phyloP scores from a whole-genome alignment of 139 green algal species.

The Volvox reticuliferus region DNA sequence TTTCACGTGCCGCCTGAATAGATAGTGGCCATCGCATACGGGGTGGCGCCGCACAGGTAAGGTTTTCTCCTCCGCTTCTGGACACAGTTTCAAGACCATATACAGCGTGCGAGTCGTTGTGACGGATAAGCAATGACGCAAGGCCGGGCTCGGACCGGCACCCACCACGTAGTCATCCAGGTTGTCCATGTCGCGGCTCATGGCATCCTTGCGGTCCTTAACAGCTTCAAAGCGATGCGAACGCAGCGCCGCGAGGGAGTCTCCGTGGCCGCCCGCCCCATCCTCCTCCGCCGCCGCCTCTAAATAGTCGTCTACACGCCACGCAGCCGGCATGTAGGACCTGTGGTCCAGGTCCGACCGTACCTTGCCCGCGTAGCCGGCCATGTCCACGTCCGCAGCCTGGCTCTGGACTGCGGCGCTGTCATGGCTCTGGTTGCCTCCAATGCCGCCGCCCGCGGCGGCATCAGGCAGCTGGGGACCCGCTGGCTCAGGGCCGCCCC shows the following conservation, averaged over 20 bases:
- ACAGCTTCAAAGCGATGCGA: slow-evolving; percentile 53
- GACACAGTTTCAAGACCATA: too few species aligned
- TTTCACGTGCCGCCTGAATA: too few species aligned
- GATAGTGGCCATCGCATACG: too few species aligned
- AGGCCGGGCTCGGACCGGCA: background rate
- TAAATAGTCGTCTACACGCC: slow-evolving; percentile 72
- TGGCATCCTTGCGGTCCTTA: slow-evolving; percentile 60
- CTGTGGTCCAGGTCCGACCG: slow-evolving; percentile 74
- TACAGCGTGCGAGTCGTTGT: too few species aligned
- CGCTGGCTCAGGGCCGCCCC: background rate
- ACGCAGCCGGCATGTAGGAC: slow-evolving; percentile 81
- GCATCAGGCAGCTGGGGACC: background rate
- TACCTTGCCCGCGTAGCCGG: slow-evolving; percentile 67
- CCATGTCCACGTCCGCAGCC: background rate
- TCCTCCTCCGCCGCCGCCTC: slow-evolving; percentile 32
- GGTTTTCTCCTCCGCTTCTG: too few species aligned
- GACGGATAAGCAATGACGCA: background rate
- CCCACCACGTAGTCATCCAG: slow-evolving; percentile 85
- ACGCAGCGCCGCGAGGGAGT: slow-evolving; percentile 61
- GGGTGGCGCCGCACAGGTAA: too few species aligned
- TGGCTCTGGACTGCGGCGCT: background rate
- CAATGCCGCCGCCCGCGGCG: background rate
- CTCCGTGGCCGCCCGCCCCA: slow-evolving; percentile 34
- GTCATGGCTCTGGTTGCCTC: background rate
- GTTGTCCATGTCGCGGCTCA: slow-evolving; percentile 71